A percentile compares a stretch with the other conserved stretches of the same genome.
phyloP scores from a whole-genome alignment of 495 filamentous ascomycete genomes.

The Aspergillus panamensis region DNA sequence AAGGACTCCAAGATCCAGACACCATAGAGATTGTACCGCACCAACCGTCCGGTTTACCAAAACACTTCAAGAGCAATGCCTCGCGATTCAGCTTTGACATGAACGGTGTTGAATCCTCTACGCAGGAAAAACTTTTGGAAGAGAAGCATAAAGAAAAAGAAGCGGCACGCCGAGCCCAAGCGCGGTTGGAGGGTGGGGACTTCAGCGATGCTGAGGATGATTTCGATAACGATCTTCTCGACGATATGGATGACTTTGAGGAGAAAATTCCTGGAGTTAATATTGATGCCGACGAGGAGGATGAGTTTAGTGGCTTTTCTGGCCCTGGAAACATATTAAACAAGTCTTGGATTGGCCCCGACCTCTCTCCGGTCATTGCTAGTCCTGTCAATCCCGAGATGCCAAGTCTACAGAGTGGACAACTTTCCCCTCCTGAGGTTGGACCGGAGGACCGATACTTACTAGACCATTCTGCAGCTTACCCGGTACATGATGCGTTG shows the following conservation, averaged over 20 bases:
- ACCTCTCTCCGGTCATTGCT: constrained; percentile 37
- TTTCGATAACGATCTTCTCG: constrained; percentile 64
- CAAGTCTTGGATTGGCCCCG: constrained; percentile 39
- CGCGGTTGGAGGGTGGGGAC: constrained; percentile 38
- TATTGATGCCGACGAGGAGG: constrained; percentile 58
- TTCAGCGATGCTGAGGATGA: constrained; percentile 55
- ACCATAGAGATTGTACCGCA: constrained; percentile 39
- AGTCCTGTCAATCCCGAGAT: constrained; percentile 32
- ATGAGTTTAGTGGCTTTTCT: constrained; percentile 38
- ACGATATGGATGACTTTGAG: constrained; percentile 70
- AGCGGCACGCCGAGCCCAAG: constrained; percentile 40
- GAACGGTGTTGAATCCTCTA: constrained; percentile 67
- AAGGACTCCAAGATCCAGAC: constrained; percentile 31
- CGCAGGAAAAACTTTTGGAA: constrained; percentile 78
- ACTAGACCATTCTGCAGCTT: not conserved
- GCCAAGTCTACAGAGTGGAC: constrained; percentile 13
- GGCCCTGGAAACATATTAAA: constrained; percentile 30
- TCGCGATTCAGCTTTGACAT: constrained; percentile 93
- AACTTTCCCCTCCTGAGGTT: not conserved
- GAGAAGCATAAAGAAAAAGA: constrained; percentile 78
- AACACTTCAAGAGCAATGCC: constrained; percentile 79
- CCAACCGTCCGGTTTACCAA: constrained; percentile 50
- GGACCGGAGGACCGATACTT: not conserved
- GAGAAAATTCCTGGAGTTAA: constrained; percentile 75
- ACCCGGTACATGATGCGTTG: not conserved